Conservation (phyloP, 2,329 filamentous ascomycete species). For the Arthrobotrys sinensis region DNA sequence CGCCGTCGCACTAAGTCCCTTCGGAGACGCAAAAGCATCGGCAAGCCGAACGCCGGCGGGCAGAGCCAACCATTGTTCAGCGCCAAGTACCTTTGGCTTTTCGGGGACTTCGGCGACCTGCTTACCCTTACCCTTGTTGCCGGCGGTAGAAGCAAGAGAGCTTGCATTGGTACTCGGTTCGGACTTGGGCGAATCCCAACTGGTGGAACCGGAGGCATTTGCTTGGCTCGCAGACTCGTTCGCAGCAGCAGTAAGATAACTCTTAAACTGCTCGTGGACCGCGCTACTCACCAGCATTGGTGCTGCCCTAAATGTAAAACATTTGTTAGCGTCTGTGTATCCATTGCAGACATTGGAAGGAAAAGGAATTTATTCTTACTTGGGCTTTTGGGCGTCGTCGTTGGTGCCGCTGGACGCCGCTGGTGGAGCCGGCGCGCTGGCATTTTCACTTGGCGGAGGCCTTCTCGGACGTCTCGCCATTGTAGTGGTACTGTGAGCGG, state of each 20-base stretch:
- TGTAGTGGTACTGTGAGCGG: neutral
- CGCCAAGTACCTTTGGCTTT: neutral
- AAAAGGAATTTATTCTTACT: neutral
- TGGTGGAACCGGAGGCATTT: neutral
- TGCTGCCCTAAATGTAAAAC: neutral
- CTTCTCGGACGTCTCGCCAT: conserved; percentile 1
- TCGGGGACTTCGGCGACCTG: neutral
- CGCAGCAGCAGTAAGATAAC: neutral
- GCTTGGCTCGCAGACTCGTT: neutral
- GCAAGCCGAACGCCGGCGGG: conserved; percentile 20
- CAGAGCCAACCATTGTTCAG: conserved; percentile 17
- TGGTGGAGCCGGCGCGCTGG: conserved; percentile 2
- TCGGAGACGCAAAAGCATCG: conserved; percentile 3
- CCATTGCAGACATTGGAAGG: neutral
- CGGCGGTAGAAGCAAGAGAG: neutral
- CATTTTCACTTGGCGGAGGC: neutral
- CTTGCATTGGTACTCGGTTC: neutral
- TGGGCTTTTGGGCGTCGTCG: neutral
- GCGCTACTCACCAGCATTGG: neutral
- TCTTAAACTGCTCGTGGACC: conserved; percentile 3
- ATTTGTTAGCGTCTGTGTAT: neutral
- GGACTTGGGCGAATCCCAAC: conserved; percentile 4
- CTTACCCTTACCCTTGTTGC: conserved; percentile 13
- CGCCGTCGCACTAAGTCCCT: neutral
- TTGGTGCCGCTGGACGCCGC: conserved; percentile 13